Evolutionary conservation across 257 asterid genomes (phyloP), one percentile per base, ranked within the genome.

Genomic region (Plantago major): DNA sequence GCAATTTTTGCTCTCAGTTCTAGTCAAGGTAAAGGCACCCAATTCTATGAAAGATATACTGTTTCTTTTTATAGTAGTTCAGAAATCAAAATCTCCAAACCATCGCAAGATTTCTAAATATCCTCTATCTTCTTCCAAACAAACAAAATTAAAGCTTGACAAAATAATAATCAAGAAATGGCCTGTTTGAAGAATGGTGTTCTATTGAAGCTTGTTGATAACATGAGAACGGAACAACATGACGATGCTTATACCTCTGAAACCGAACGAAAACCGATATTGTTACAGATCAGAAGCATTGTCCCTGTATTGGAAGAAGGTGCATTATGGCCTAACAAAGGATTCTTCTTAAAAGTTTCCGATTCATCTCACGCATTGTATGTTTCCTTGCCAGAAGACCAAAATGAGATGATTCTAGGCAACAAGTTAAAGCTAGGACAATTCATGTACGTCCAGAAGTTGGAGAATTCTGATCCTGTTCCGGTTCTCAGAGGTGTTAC

Each of bases 271-370:
- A 80, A 82, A 43, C 84, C 89, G 4, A 78, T 56, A 0, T 37
- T 86, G 43, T 63, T 86, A 53, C 94, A 84, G 46, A 82, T 89
- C 72, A 76, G 95, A 69, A 76, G 94, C 83, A 84, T 86, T 69
- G 75, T 86, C 54, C 95, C 89, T 22, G 91, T 82, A 7, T 60
- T 89, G 13, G 89, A 84, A 70, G 94, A 84, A 70, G 95, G 91
- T 33, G 84, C 78, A 79, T 63, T 82, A 14, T 85, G 84, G 85
- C 95, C 96, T 0, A 78, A 82, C 44, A 74, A 78, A 40, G 95
- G 94, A 3, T 89, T 89, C 58, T 76, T 74, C 77, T 74, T 86
- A 50, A 82, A 82, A 51, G 90, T 89, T 40, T 82, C 95, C 12
- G 97, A 89, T 67, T 44, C 65, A 18, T 79, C 95, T 3, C 95